phyloP scores from a whole-genome alignment of 345 rosid genomes.

The Linum tenue region DNA sequence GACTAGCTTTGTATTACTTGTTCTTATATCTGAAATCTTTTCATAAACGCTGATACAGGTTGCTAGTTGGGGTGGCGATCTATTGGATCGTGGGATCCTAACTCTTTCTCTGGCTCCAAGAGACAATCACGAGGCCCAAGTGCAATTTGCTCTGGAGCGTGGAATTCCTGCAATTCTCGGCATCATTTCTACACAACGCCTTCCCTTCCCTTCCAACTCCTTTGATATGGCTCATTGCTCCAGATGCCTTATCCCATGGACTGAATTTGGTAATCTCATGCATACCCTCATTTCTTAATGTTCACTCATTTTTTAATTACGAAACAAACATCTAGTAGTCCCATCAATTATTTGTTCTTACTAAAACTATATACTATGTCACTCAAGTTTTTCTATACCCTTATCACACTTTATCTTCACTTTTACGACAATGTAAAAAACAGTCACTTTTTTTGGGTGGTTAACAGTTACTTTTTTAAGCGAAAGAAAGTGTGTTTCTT shows the following conservation, averaged over 20 bases:
- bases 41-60: slow-evolving; percentile 35
- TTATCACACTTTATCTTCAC: no score
- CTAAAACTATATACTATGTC: no score
- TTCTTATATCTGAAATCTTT: neutral
- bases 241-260: slow-evolving; percentile 99
- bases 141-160: slow-evolving; percentile 94
- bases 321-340: no score
- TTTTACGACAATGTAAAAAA: no score
- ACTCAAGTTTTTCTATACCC: no score
- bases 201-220: slow-evolving; percentile 91
- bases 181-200: slow-evolving; percentile 92
- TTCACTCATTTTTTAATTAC: no score
- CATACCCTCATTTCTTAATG: neutral
- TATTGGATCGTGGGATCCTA: slow-evolving; percentile 77
- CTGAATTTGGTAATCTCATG: slow-evolving; percentile 72
- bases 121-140: slow-evolving; percentile 99
- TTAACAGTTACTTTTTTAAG: no score
- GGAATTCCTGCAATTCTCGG: slow-evolving; percentile 97
- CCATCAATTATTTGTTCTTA: no score
- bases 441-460: no score
- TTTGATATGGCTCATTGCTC: slow-evolving; percentile 99
- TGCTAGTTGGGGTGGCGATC: slow-evolving; percentile 99
- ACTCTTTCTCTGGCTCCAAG: slow-evolving; percentile 96
- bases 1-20: no score
- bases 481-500: no score